phyloP scores from a whole-genome alignment of 78 protist species.

The Bigelowiella natans region DNA sequence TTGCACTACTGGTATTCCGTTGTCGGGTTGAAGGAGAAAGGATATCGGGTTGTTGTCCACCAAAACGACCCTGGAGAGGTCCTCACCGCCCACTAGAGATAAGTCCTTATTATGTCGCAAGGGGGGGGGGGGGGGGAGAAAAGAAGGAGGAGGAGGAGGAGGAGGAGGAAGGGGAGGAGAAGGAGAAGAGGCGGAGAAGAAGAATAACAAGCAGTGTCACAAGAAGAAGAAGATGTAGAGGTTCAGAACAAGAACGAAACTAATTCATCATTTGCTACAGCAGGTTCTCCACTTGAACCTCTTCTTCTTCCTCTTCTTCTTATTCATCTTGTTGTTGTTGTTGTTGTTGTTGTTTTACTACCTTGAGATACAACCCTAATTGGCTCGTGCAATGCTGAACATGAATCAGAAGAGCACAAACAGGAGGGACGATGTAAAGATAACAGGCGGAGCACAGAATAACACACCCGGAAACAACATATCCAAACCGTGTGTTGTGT shows the following conservation, averaged over 20 bases:
- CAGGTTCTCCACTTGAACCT: too few relatives aligned
- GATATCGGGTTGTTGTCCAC: neutral
- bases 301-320: too few relatives aligned
- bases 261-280: neutral
- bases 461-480: too few relatives aligned
- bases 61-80: neutral
- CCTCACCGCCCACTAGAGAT: neutral
- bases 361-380: too few relatives aligned
- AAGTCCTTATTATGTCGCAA: neutral
- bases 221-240: neutral
- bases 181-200: neutral
- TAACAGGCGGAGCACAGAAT: too few relatives aligned
- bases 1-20: neutral
- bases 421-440: too few relatives aligned
- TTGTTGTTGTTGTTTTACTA: too few relatives aligned
- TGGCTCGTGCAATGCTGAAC: too few relatives aligned
- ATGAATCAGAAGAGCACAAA: too few relatives aligned
- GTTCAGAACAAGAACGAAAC: neutral
- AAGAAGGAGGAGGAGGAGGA: neutral
- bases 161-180: neutral
- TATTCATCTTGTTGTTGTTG: too few relatives aligned
- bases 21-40: neutral
- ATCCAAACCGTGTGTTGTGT: neutral
- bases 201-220: neutral
- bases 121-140: neutral